These are phyloP conservation scores for Aureobasidium sp. DNA, from an alignment of 2,329 filamentous ascomycete genomes.

Conservation along the genomic window DNA sequence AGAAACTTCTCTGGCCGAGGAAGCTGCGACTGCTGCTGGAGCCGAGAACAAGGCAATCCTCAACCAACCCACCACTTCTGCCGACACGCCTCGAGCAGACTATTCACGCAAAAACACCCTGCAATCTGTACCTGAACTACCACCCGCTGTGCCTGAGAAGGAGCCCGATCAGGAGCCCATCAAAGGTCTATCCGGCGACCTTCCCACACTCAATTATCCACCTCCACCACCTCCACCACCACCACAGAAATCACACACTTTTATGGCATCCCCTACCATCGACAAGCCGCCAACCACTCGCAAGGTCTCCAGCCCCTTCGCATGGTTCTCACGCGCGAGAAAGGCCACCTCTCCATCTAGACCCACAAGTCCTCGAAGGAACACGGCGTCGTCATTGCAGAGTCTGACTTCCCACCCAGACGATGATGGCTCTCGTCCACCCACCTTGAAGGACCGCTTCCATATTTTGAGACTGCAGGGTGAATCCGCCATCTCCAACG, in stretches of 20 bases:
- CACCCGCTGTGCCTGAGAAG: slow-evolving; percentile 21
- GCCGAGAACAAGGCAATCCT: slow-evolving; percentile 21
- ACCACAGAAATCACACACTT: slow-evolving; percentile 19
- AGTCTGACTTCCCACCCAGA: slow-evolving; percentile 67
- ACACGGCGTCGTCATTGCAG: slow-evolving; percentile 72
- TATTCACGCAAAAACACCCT: slow-evolving; percentile 4
- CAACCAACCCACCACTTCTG: not conserved
- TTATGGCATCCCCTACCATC: not conserved
- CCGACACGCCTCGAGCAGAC: not conserved
- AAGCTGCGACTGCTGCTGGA: not conserved
- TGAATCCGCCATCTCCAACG: slow-evolving; percentile 18
- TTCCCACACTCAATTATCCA: slow-evolving; percentile 55
- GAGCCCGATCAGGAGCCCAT: slow-evolving; percentile 24
- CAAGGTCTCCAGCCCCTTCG: slow-evolving; percentile 82
- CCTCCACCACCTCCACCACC: slow-evolving; percentile 33
- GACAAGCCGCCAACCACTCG: slow-evolving; percentile 41
- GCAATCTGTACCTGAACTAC: slow-evolving; percentile 18
- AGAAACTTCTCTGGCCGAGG: slow-evolving; percentile 19
- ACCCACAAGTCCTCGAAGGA: slow-evolving; percentile 48
- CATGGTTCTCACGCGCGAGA: slow-evolving; percentile 64
- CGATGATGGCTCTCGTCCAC: slow-evolving; percentile 47
- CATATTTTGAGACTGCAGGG: slow-evolving; percentile 66
- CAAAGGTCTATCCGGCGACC: slow-evolving; percentile 65
- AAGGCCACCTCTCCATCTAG: slow-evolving; percentile 49
- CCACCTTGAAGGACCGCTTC: slow-evolving; percentile 70